Conservation (phyloP, 768 basidiomycete species). For the Kwoniella europaea region DNA sequence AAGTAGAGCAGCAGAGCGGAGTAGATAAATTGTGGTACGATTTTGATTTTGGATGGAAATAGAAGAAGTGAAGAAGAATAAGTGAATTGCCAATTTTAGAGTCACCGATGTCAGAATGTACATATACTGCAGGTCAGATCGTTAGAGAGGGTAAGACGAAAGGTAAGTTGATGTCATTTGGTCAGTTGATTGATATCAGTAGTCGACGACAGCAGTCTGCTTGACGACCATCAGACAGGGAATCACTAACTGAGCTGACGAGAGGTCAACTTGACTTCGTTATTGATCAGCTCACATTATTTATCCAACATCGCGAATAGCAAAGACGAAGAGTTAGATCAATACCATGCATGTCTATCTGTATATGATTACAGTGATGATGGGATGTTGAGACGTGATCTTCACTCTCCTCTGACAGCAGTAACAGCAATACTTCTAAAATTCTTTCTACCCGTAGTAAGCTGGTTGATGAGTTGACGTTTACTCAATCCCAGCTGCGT, state of each 20-base stretch:
- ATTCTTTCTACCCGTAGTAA: slow-evolving; percentile 17
- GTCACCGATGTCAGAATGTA: not conserved
- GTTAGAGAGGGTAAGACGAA: no score
- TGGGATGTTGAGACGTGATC: no score
- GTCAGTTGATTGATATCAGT: not conserved
- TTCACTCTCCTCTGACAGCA: slow-evolving; percentile 10
- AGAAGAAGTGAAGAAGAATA: no score
- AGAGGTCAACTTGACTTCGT: not conserved
- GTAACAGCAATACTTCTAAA: slow-evolving; percentile 17
- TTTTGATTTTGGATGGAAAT: no score
- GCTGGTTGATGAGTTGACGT: slow-evolving; percentile 18
- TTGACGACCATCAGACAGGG: slow-evolving; percentile 6
- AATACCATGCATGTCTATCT: no score
- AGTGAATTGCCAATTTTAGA: no score
- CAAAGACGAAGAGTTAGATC: no score
- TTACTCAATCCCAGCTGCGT: slow-evolving; percentile 16
- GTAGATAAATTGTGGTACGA: no score
- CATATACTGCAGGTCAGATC: not conserved
- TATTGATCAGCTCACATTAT: no score
- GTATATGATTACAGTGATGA: no score
- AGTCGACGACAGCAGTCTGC: not conserved
- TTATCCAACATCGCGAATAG: no score
- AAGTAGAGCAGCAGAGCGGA: no score
- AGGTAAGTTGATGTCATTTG: not conserved
- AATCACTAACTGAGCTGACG: not conserved